These are phyloP conservation scores for Aspergillus biplanus DNA, from an alignment of 495 filamentous ascomycete species.

Conservation along the genomic window DNA sequence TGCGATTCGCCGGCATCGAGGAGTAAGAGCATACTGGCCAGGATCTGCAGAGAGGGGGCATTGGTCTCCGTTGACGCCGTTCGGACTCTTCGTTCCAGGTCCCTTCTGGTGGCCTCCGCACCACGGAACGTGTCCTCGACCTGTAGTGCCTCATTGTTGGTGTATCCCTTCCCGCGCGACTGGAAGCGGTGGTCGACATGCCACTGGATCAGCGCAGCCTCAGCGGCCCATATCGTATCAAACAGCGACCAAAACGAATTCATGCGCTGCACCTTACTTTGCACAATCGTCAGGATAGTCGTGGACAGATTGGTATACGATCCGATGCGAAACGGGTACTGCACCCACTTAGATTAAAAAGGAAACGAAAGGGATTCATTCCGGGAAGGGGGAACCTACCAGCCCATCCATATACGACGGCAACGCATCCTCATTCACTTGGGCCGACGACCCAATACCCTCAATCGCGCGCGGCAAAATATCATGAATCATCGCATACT, in stretches of 20 bases:
- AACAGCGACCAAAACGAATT: conserved; percentile 20
- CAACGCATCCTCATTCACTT: not conserved
- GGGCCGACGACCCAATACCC: too few relatives aligned
- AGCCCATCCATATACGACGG: not conserved
- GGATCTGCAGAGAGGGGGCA: conserved; percentile 18
- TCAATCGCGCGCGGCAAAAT: too few relatives aligned
- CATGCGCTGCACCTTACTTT: conserved; percentile 2
- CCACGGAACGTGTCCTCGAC: conserved; percentile 18
- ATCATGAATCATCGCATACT: too few relatives aligned
- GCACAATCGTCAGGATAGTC: conserved; percentile 12
- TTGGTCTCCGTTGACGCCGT: conserved; percentile 21
- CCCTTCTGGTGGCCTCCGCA: conserved; percentile 17
- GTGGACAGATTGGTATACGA: conserved; percentile 22
- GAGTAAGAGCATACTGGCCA: conserved; percentile 18
- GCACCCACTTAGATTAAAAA: too few relatives aligned
- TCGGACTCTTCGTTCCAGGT: conserved; percentile 20
- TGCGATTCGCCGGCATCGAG: conserved; percentile 14
- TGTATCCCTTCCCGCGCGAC: conserved; percentile 20
- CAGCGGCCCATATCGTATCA: conserved; percentile 25
- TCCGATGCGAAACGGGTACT: conserved; percentile 5
- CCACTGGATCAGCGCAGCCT: conserved; percentile 28
- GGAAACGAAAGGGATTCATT: too few relatives aligned
- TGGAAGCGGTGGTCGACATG: conserved; percentile 25
- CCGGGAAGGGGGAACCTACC: not conserved
- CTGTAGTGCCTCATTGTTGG: conserved; percentile 5